These are phyloP conservation scores for Paraphysoderma sedebokerense DNA, from an alignment of 371 early-diverging fungal species.

Conservation along the genomic window DNA sequence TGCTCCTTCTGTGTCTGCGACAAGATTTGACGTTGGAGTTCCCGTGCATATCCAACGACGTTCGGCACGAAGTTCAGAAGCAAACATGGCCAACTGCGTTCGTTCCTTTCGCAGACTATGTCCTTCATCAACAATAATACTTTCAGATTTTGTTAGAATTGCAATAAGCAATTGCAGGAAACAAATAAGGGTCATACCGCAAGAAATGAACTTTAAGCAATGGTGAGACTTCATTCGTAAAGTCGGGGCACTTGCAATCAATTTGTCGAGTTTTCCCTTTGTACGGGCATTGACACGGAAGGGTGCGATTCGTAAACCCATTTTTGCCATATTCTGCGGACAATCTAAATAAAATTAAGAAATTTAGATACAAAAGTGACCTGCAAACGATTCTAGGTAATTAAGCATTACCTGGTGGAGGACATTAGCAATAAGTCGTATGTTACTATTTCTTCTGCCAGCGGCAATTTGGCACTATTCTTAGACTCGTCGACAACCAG, in stretches of 20 bases:
- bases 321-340: conserved; percentile 11
- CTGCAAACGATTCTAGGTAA: conserved; percentile 11
- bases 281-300: conserved; percentile 22
- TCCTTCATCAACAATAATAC: conserved; percentile 59
- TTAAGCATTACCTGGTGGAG: conserved; percentile 20
- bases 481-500: conserved; percentile 21
- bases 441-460: conserved; percentile 20
- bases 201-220: conserved; percentile 50
- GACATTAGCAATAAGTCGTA: conserved; percentile 48
- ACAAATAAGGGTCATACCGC: no score
- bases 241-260: conserved; percentile 10
- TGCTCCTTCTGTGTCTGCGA: no score
- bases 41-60: conserved; percentile 62
- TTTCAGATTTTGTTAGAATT: no score
- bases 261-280: conserved; percentile 10
- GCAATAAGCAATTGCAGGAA: no score
- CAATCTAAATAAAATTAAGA: background rate
- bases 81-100: conserved; percentile 27
- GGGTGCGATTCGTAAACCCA: no score
- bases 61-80: conserved; percentile 35
- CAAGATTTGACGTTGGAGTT: conserved; percentile 41
- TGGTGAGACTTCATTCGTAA: conserved; percentile 28
- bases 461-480: conserved; percentile 27
- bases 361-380: background rate
- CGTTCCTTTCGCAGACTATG: no score